Evolutionary conservation across 768 basidiomycete species (phyloP).

Genomic region (Pleurotus cornucopiae): DNA sequence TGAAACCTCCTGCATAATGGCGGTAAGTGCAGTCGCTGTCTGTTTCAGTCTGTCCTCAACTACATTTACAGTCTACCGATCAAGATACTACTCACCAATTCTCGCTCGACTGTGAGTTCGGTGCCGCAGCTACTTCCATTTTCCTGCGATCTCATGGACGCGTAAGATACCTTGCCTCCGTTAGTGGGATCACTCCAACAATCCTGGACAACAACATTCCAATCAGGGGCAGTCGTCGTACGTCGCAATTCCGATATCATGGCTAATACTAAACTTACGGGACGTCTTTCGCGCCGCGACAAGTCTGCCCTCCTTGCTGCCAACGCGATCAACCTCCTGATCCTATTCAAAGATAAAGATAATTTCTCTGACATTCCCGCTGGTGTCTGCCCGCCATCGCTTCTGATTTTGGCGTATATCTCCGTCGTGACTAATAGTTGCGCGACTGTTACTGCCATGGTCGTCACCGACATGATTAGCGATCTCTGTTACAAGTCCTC

Average conservation of each 20-base stretch:
- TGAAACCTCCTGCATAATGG: too few relatives aligned
- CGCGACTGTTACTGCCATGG: not conserved
- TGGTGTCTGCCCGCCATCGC: not conserved
- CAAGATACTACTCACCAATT: too few relatives aligned
- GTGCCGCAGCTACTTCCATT: too few relatives aligned
- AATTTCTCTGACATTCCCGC: not conserved
- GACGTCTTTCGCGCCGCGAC: not conserved
- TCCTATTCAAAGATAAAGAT: not conserved
- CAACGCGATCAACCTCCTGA: not conserved
- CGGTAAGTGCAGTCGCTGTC: too few relatives aligned
- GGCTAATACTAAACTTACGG: not conserved
- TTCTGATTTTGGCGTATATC: not conserved
- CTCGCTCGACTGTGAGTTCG: too few relatives aligned
- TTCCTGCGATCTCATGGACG: too few relatives aligned
- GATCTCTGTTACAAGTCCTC: not conserved
- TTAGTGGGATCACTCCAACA: not conserved
- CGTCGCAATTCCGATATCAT: not conserved
- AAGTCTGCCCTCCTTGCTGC: not conserved
- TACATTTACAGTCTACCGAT: too few relatives aligned
- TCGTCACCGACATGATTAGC: not conserved
- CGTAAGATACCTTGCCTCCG: not conserved
- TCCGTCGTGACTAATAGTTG: not conserved
- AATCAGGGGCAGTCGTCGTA: not conserved
- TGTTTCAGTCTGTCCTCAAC: too few relatives aligned
- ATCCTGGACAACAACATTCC: not conserved